phyloP scores from a whole-genome alignment of 306 rosid species.

The Sindora glabra region DNA sequence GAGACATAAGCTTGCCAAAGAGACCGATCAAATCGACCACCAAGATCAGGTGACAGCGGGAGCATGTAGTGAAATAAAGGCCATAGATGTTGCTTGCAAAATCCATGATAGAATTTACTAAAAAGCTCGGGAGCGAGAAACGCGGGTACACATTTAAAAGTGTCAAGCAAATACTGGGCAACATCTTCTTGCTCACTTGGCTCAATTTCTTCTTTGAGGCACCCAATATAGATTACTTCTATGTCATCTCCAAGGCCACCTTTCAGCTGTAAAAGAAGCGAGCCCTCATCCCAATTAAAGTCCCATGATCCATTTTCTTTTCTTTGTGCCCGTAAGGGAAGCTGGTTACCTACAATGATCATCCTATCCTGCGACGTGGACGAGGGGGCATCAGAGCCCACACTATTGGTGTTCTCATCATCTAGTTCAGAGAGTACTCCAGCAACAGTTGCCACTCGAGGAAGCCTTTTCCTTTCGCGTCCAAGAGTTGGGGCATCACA shows the following conservation, averaged over 20 bases:
- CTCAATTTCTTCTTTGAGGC: constrained; percentile 71
- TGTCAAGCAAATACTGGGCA: constrained; percentile 70
- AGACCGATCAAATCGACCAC: constrained; percentile 73
- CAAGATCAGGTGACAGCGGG: constrained; percentile 78
- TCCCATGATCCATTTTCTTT: constrained; percentile 50
- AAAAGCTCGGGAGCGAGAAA: constrained; percentile 74
- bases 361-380: constrained; percentile 70
- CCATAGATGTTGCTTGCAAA: constrained; percentile 86
- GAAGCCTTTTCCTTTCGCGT: constrained; percentile 72
- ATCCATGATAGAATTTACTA: constrained; percentile 80
- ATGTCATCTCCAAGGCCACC: constrained; percentile 86
- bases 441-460: constrained; percentile 74
- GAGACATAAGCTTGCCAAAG: constrained; percentile 91
- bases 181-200: constrained; percentile 70
- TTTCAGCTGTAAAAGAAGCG: constrained; percentile 81
- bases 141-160: constrained; percentile 74
- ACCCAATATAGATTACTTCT: constrained; percentile 77
- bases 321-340: constrained; percentile 49
- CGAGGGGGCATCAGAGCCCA: constrained; percentile 76
- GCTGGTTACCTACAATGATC: constrained; percentile 86
- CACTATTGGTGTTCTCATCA: constrained; percentile 57
- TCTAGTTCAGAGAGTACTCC: constrained; percentile 81
- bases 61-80: constrained; percentile 92
- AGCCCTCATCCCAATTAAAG: constrained; percentile 81
- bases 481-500: constrained; percentile 53